phyloP scores from a whole-genome alignment of 2,329 filamentous ascomycete genomes.

The Cercospora sesami region DNA sequence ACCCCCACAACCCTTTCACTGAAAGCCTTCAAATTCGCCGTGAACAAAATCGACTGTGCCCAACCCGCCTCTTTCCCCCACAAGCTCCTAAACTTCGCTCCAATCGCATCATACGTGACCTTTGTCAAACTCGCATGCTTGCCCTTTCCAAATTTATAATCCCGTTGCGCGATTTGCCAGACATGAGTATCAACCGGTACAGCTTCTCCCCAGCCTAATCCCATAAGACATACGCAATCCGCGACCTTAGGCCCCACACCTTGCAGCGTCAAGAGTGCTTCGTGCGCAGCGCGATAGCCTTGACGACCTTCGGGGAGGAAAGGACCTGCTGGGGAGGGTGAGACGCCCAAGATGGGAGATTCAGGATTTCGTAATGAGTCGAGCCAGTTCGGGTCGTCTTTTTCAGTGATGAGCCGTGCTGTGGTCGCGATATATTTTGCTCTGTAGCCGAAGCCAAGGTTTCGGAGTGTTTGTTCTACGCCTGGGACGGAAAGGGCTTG shows the following conservation, averaged over 20 bases:
- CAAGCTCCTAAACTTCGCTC: slow-evolving; percentile 80
- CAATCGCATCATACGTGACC: slow-evolving; percentile 83
- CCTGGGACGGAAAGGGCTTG: slow-evolving; percentile 67
- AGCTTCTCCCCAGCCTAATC: slow-evolving; percentile 89
- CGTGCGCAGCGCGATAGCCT: slow-evolving; percentile 78
- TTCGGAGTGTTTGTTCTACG: slow-evolving; percentile 78
- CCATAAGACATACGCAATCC: slow-evolving; percentile 96
- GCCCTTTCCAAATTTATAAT: slow-evolving; percentile 86
- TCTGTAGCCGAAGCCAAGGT: slow-evolving; percentile 89
- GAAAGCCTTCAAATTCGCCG: slow-evolving; percentile 84
- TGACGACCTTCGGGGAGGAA: slow-evolving; percentile 55
- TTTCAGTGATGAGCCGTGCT: slow-evolving; percentile 71
- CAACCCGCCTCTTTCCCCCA: slow-evolving; percentile 96
- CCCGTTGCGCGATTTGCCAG: slow-evolving; percentile 95
- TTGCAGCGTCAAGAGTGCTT: slow-evolving; percentile 72
- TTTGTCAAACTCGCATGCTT: slow-evolving; percentile 86
- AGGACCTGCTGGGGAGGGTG: slow-evolving; percentile 47
- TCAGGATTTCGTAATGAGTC: slow-evolving; percentile 75
- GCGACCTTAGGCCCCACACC: slow-evolving; percentile 96
- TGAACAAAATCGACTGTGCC: slow-evolving; percentile 96
- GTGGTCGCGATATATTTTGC: slow-evolving; percentile 91
- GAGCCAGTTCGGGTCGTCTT: slow-evolving; percentile 67
- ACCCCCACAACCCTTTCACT: slow-evolving; percentile 62
- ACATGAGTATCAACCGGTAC: slow-evolving; percentile 98
- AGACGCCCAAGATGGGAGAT: slow-evolving; percentile 59